Base-by-base conservation (phyloP, 805 yeast species). In the Nakazawaea ishiwadae region DNA sequence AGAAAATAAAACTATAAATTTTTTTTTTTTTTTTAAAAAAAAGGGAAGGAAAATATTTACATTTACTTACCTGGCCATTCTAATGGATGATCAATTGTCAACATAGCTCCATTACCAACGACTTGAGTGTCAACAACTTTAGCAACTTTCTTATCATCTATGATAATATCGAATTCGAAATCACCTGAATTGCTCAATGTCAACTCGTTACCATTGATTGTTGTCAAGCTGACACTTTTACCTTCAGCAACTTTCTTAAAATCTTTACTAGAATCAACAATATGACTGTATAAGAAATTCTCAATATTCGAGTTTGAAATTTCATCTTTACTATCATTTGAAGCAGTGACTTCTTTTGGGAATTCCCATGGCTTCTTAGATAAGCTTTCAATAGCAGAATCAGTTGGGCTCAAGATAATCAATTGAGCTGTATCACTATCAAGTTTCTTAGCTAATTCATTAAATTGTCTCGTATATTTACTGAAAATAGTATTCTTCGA, bases 281-380 rank as follows among this genome's bases (percentile, higher is more conserved):
- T 62, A 57, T 87, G 96, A 30, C 81, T 73, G 44, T 73, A 66
- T 21, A 86, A 69, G 51, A 84, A 87, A 45, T 65, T 64, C 40
- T 69, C 58, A 27, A 82, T 59, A 56, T 87, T 87, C 12, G 63
- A 52, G 16, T 63, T 55, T 4, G 79, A 70, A 0, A 71, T 62
- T 21, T 63, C 58, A 42, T 81, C 88, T 34, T 72, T 70, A 18
- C 66, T 65, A 36, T 58, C 56, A 28, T 69, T 52, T 24, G 58
- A 63, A 5, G 63, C 67, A 17, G 66, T 66, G 12, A 77, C 64
- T 4, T 65, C 51, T 6, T 54, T 56, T 0, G 95, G 95, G 58
- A 82, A 87, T 54, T 82, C 81, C 96, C 95, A 88, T 16, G 96
- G 96, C 56, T 86, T 87, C 42, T 57, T 42, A 3, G 59, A 10